These are phyloP conservation scores for Dendrobium catenatum DNA, from an alignment of 106 monocot species.

Conservation along the genomic window DNA sequence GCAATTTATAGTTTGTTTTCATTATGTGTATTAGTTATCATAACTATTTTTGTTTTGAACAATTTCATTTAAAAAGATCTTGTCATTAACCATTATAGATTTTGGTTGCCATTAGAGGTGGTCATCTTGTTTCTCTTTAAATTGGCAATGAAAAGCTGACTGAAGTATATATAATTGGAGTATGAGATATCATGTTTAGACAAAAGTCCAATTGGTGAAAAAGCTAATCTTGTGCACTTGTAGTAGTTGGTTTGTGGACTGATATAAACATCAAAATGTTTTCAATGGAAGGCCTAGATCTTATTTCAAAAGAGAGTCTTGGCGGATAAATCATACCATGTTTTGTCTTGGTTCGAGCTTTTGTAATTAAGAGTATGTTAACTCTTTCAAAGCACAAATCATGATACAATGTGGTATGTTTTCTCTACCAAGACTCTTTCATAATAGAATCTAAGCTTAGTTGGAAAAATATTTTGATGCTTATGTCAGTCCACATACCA, in stretches of 20 bases:
- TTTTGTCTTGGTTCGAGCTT: slow-evolving; percentile 79
- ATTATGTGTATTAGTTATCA: neutral
- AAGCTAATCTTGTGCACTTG: slow-evolving; percentile 49
- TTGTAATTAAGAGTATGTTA: slow-evolving; percentile 72
- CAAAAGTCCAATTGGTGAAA: slow-evolving; percentile 84
- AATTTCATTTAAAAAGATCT: slow-evolving; percentile 6
- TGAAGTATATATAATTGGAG: slow-evolving; percentile 75
- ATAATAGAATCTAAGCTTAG: slow-evolving; percentile 60
- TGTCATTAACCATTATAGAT: slow-evolving; percentile 37
- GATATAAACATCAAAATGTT: slow-evolving; percentile 91
- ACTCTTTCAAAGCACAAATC: slow-evolving; percentile 89
- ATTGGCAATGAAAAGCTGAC: slow-evolving; percentile 61
- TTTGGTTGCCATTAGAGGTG: slow-evolving; percentile 86
- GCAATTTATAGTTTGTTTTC: neutral
- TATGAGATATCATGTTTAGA: slow-evolving; percentile 96
- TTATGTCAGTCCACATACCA: slow-evolving; percentile 99
- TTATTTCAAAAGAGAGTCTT: slow-evolving; percentile 65
- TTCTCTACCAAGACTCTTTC: slow-evolving; percentile 84
- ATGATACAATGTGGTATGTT: slow-evolving; percentile 95
- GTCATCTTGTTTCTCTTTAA: slow-evolving; percentile 91
- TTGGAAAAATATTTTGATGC: slow-evolving; percentile 81
- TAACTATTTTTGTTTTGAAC: neutral
- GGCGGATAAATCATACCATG: slow-evolving; percentile 98
- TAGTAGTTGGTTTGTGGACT: slow-evolving; percentile 98
- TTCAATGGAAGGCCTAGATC: slow-evolving; percentile 68